phyloP scores from a whole-genome alignment of 1,139 yeast species.

The Waltiozyma sp. region DNA sequence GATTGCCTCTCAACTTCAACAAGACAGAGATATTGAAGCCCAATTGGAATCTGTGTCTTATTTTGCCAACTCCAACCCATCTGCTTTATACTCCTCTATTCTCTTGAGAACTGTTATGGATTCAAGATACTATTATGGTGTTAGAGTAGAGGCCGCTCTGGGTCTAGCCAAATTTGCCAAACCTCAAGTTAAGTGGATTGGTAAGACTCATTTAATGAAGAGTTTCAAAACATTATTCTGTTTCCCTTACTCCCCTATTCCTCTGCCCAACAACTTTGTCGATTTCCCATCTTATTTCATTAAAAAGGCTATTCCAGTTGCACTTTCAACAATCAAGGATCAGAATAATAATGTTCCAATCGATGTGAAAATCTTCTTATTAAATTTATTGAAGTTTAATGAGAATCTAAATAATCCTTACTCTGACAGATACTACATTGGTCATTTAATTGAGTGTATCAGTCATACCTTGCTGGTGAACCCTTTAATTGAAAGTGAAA shows the following conservation, averaged over 20 bases:
- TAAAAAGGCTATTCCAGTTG: slow-evolving; percentile 55
- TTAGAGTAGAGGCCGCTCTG: slow-evolving; percentile 76
- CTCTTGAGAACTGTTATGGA: slow-evolving; percentile 78
- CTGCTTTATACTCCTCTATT: slow-evolving; percentile 61
- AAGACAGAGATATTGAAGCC: slow-evolving; percentile 94
- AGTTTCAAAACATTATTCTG: slow-evolving; percentile 67
- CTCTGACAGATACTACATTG: slow-evolving; percentile 62
- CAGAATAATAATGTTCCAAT: slow-evolving; percentile 58
- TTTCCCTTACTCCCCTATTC: slow-evolving; percentile 54
- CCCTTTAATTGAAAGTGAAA: slow-evolving; percentile 16
- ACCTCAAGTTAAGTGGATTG: slow-evolving; percentile 53
- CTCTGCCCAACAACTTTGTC: slow-evolving; percentile 71
- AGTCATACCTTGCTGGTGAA: slow-evolving; percentile 33
- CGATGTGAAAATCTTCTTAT: slow-evolving; percentile 48
- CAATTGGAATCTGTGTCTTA: slow-evolving; percentile 75
- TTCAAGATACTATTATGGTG: slow-evolving; percentile 76
- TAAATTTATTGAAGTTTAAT: slow-evolving; percentile 70
- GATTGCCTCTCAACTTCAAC: slow-evolving; percentile 88
- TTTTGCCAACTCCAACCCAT: slow-evolving; percentile 45
- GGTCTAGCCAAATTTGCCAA: slow-evolving; percentile 64
- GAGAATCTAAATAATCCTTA: slow-evolving; percentile 76
- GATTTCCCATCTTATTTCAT: slow-evolving; percentile 58
- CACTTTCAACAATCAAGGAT: slow-evolving; percentile 52
- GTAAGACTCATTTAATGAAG: slow-evolving; percentile 59
- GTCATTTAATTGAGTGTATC: slow-evolving; percentile 46